phyloP scores from a whole-genome alignment of 2,329 filamentous ascomycete genomes.

The Cercospora canescens region DNA sequence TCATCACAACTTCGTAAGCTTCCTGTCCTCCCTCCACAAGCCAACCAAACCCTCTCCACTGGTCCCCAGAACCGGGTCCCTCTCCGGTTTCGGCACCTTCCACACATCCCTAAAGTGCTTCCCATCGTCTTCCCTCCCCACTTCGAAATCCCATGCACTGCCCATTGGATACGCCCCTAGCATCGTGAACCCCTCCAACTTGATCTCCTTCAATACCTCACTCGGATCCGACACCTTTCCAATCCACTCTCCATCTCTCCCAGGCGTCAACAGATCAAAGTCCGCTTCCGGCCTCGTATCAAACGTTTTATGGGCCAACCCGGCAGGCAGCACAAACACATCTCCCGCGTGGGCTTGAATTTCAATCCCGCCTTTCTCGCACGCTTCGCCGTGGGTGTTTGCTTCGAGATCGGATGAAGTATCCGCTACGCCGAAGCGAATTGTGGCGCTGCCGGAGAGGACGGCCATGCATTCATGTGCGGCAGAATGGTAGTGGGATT shows the following conservation, averaged over 20 bases:
- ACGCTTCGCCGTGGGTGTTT: conserved; percentile 41
- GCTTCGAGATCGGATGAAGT: conserved; percentile 41
- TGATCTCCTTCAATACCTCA: conserved; percentile 38
- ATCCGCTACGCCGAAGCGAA: conserved; percentile 58
- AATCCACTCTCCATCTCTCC: conserved; percentile 28
- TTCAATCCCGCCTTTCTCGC: conserved; percentile 52
- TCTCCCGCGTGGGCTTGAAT: conserved; percentile 54
- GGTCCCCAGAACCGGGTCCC: conserved; percentile 51
- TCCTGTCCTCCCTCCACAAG: conserved; percentile 28
- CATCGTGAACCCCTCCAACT: conserved; percentile 54
- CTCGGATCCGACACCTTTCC: conserved; percentile 39
- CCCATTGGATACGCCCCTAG: conserved; percentile 58
- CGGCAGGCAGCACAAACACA: conserved; percentile 60
- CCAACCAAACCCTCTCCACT: conserved; percentile 40
- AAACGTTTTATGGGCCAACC: conserved; percentile 57
- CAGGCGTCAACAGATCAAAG: conserved; percentile 49
- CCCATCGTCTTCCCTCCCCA: conserved; percentile 47
- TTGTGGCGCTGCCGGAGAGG: conserved; percentile 53
- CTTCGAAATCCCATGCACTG: conserved; percentile 53
- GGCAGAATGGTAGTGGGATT: conserved; percentile 58
- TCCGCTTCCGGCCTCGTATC: conserved; percentile 41
- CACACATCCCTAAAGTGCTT: conserved; percentile 47
- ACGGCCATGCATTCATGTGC: conserved; percentile 62
- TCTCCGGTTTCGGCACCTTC: conserved; percentile 46
- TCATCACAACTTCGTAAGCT: neutral